Conservation (phyloP, 2,329 filamentous ascomycete species). For the Phialocephala subalpina region DNA sequence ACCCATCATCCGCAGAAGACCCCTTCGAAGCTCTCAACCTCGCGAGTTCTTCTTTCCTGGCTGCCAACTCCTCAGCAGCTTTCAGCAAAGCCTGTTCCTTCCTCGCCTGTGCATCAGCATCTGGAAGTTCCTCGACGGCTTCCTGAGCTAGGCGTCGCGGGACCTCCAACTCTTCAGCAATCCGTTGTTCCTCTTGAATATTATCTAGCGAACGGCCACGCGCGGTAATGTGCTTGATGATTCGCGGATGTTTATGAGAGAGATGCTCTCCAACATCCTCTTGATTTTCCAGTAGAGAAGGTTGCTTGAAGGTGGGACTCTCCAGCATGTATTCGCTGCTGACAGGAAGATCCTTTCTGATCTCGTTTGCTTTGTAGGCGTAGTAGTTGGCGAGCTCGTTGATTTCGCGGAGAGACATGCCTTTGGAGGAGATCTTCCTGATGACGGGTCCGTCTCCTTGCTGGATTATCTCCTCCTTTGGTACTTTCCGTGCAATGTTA, state of each 20-base stretch:
- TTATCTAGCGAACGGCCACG: not conserved
- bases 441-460: not conserved
- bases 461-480: not conserved
- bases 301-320: not conserved
- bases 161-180: not conserved
- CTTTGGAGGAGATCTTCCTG: not conserved
- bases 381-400: not conserved
- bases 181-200: not conserved
- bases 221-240: not conserved
- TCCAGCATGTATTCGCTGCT: not conserved
- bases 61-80: not conserved
- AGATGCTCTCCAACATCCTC: not conserved
- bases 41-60: not conserved
- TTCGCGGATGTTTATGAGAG: not conserved
- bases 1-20: not conserved
- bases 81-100: not conserved
- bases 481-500: not conserved
- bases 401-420: not conserved
- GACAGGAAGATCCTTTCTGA: not conserved
- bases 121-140: not conserved
- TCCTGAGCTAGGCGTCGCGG: not conserved
- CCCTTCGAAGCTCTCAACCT: not conserved
- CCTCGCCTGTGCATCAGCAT: not conserved
- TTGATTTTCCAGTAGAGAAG: not conserved
- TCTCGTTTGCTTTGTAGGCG: not conserved